Evolutionary conservation across 371 early-diverging fungal species (phyloP), one percentile per base, ranked within the genome.

Genomic region (Saksenaea vasiformis): DNA sequence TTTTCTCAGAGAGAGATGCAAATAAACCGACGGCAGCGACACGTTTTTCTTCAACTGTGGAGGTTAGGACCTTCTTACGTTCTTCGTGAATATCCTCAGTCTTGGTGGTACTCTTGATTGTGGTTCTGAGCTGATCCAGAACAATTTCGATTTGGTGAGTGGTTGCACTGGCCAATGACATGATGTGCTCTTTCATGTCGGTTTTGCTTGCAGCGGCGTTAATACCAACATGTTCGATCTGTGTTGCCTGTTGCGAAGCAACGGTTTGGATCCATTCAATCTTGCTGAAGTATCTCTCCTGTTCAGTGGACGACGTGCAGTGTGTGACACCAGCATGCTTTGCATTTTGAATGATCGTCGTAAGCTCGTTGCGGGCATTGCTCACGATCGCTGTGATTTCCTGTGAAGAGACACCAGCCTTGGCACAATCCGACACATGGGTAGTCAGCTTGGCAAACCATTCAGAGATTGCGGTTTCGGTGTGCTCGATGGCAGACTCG

Each of bases 161-260:
- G 15, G 73, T 59, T 5, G 70, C 70, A 7, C 64, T 73, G 7
- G 64, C 61, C 27, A 73, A 47, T 10, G 67, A 64, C 22, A 57
- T 44, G 61, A 73, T 69, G 57, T 73, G 70, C 3, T 41, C 59
- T 0, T 67, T 62, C 37, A 69, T 28, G 43, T 67, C 66, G 8
- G 69, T 27, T 34, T 69, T 69, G 27, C 64, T 59, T 17, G 44
- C 28, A 17, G 67, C 54, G 14, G 73, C 60, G 34, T 73, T 69
- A 22, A 73, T 67, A 62, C 64, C 73, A 37, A 73, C 66, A 41
- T 73, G 70, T 38, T 73, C 71, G 31, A 70, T 67, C 37, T 73
- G 70, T 19, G 56, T 27, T 24, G 73, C 70, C 55, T 70, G 73
- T 11, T 58, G 64, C 13, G 67, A 58, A 17, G 68, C 70, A 17